Percentiles rank a stretch among this genome's conserved stretches.
These are phyloP conservation scores for Tympanopsis confertula DNA, from an alignment of 2,329 filamentous ascomycete species.

Conservation along the genomic window DNA sequence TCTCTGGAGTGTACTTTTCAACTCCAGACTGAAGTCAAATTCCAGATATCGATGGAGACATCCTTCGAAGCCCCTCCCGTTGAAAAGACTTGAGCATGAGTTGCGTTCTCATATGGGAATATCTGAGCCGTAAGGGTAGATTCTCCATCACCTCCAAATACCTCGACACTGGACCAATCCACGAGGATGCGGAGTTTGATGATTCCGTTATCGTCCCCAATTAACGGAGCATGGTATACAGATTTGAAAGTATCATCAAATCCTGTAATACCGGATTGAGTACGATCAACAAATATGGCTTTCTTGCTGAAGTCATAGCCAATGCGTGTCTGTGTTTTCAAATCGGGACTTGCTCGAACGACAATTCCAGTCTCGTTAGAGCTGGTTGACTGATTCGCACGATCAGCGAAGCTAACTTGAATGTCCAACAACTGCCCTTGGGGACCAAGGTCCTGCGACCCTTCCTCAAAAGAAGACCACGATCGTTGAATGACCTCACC, in stretches of 20 bases:
- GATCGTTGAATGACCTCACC: too few species aligned
- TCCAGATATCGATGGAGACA: too few species aligned
- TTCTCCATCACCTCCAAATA: constrained; percentile 3
- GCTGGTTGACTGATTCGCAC: too few species aligned
- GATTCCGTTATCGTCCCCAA: too few species aligned
- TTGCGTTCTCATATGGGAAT: constrained; percentile 1
- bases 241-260: background rate
- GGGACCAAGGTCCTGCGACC: too few species aligned
- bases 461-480: too few species aligned
- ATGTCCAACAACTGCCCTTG: too few species aligned
- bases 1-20: too few species aligned
- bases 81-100: constrained; percentile 1
- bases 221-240: too few species aligned
- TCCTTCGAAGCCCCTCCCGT: too few species aligned
- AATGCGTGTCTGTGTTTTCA: constrained; percentile 1
- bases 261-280: background rate
- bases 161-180: constrained; percentile 2
- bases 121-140: constrained; percentile 1
- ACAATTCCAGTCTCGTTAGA: constrained; percentile 2
- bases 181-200: constrained; percentile 2
- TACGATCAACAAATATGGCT: constrained; percentile 1
- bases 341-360: constrained; percentile 2
- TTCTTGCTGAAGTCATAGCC: constrained; percentile 2
- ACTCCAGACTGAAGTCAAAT: too few species aligned
- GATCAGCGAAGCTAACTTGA: too few species aligned